Conservation (phyloP, 495 filamentous ascomycete genomes). For the Penicillium steckii region DNA sequence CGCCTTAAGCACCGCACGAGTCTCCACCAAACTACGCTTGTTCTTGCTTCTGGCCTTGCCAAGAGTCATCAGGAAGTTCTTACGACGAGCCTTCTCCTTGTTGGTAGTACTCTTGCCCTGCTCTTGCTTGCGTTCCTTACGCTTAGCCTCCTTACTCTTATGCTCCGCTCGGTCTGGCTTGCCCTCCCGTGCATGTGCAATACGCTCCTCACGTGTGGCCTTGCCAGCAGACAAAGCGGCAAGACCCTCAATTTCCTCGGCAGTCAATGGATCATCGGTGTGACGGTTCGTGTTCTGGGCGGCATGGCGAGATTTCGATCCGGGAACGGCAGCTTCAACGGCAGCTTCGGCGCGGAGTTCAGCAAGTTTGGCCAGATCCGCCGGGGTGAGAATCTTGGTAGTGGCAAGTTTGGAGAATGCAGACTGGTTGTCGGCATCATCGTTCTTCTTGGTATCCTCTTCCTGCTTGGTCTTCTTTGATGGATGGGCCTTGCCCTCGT, state of each 20-base stretch:
- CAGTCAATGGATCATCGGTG: slow-evolving; percentile 79
- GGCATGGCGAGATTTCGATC: slow-evolving; percentile 39
- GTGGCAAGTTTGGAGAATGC: slow-evolving; percentile 72
- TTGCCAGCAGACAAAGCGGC: slow-evolving; percentile 67
- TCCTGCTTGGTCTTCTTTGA: slow-evolving; percentile 57
- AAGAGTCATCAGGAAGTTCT: slow-evolving; percentile 98
- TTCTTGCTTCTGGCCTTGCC: slow-evolving; percentile 91
- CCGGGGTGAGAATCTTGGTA: slow-evolving; percentile 84
- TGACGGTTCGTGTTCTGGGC: slow-evolving; percentile 54
- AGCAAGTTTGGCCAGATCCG: slow-evolving; percentile 86
- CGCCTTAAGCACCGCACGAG: slow-evolving; percentile 70
- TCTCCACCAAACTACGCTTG: slow-evolving; percentile 87
- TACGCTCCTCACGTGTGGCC: slow-evolving; percentile 76
- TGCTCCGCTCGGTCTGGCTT: slow-evolving; percentile 71
- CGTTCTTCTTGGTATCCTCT: slow-evolving; percentile 21
- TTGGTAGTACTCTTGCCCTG: slow-evolving; percentile 96
- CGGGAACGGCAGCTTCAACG: slow-evolving; percentile 59
- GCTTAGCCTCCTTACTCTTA: slow-evolving; percentile 75
- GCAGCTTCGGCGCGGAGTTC: slow-evolving; percentile 76
- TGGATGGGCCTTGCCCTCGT: slow-evolving; percentile 58
- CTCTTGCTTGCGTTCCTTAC: slow-evolving; percentile 78
- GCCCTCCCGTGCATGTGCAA: slow-evolving; percentile 74
- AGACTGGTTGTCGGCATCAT: slow-evolving; percentile 24
- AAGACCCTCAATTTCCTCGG: slow-evolving; percentile 77
- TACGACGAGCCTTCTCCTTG: slow-evolving; percentile 92